These are phyloP conservation scores for Conticribra weissflogii DNA, from an alignment of 108 stramenopile species.

Conservation along the genomic window DNA sequence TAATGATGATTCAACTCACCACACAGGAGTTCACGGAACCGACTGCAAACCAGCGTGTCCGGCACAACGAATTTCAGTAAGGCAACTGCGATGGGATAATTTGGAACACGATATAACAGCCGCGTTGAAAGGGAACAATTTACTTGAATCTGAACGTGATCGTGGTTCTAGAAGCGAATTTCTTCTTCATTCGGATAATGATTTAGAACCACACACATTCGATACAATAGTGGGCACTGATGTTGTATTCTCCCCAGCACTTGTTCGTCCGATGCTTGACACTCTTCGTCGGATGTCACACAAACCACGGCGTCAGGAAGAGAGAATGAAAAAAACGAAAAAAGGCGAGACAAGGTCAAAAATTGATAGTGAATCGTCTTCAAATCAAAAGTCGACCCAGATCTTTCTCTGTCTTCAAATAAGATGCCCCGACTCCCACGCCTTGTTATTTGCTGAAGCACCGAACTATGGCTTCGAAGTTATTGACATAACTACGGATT, in stretches of 20 bases:
- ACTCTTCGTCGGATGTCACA: constrained; percentile 59
- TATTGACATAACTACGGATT: constrained; percentile 51
- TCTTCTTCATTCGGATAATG: neutral
- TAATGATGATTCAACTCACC: neutral
- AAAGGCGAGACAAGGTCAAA: neutral
- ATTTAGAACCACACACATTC: constrained; percentile 54
- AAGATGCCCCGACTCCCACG: constrained; percentile 64
- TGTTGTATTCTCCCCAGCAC: constrained; percentile 66
- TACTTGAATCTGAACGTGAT: neutral
- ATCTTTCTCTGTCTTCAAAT: constrained; percentile 74
- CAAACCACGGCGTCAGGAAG: neutral
- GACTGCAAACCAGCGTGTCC: constrained; percentile 15
- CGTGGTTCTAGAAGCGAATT: too few relatives aligned
- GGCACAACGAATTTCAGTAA: constrained; percentile 23
- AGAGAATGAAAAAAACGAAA: neutral
- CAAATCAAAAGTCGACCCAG: constrained; percentile 8
- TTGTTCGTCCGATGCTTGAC: constrained; percentile 63
- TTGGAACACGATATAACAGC: constrained; percentile 50
- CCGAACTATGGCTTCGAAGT: constrained; percentile 47
- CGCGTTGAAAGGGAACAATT: neutral
- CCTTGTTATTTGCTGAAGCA: constrained; percentile 53
- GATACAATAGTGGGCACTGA: constrained; percentile 83
- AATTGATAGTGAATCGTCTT: neutral
- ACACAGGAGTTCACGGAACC: constrained; percentile 17
- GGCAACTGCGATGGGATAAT: constrained; percentile 60